A percentile compares a stretch with the other conserved stretches of the same genome.
Conservation (phyloP, 2,329 filamentous ascomycete genomes). For the Epichloe aotearoae region DNA sequence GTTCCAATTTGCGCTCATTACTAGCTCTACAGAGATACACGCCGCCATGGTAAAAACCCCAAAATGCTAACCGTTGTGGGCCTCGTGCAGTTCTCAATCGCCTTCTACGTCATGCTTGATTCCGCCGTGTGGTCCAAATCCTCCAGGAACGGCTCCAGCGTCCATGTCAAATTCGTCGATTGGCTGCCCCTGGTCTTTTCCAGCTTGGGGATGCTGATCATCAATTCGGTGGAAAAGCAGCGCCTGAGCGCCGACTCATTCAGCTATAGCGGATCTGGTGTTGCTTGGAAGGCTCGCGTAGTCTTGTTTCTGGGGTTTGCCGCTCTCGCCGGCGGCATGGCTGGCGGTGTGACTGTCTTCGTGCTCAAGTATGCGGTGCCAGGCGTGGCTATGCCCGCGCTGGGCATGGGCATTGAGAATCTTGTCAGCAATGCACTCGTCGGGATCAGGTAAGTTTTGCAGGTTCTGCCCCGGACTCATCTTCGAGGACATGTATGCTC, state of each 20-base stretch:
- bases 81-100: conserved; percentile 46
- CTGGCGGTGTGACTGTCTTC: conserved; percentile 54
- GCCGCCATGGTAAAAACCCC: background rate
- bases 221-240: conserved; percentile 56
- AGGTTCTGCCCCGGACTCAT: background rate
- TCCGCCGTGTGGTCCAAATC: conserved; percentile 54
- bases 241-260: conserved; percentile 50
- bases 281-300: conserved; percentile 56
- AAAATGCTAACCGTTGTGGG: background rate
- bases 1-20: no score
- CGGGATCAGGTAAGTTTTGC: conserved; percentile 38
- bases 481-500: conserved; percentile 6
- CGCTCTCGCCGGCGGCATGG: conserved; percentile 52
- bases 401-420: conserved; percentile 53
- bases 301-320: conserved; percentile 56
- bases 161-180: conserved; percentile 54
- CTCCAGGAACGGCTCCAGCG: conserved; percentile 41
- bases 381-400: conserved; percentile 42
- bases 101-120: conserved; percentile 57
- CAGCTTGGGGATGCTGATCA: conserved; percentile 55
- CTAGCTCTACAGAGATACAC: background rate
- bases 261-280: conserved; percentile 47
- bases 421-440: conserved; percentile 52
- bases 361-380: conserved; percentile 52
- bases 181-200: conserved; percentile 58